A percentile compares a stretch with the other conserved stretches of the same genome.
phyloP scores from a whole-genome alignment of 352 stramenopile genomes.

The Chrysophaeum taylorii region DNA sequence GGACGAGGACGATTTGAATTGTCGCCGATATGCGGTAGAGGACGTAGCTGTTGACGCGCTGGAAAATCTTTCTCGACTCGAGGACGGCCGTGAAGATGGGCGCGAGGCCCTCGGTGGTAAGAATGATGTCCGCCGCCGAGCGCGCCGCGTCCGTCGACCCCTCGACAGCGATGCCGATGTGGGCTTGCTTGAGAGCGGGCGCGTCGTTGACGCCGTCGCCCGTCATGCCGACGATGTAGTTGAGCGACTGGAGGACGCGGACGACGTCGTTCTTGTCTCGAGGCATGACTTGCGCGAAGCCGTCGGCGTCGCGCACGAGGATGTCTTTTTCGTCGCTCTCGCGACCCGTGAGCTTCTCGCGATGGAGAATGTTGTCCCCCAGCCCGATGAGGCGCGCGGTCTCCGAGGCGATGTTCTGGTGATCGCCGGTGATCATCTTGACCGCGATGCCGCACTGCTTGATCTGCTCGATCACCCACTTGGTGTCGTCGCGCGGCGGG shows the following conservation, averaged over 20 bases:
- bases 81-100: slow-evolving; percentile 59
- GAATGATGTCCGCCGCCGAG: slow-evolving; percentile 78
- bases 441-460: slow-evolving; percentile 68
- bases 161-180: slow-evolving; percentile 88
- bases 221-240: slow-evolving; percentile 63
- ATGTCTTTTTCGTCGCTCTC: slow-evolving; percentile 38
- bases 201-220: slow-evolving; percentile 90
- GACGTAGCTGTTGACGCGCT: slow-evolving; percentile 82
- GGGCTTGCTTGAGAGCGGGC: slow-evolving; percentile 76
- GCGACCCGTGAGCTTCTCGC: slow-evolving; percentile 35
- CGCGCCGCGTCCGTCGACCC: slow-evolving; percentile 57
- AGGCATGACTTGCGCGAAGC: slow-evolving; percentile 72
- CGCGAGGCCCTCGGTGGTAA: slow-evolving; percentile 77
- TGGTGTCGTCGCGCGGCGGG: slow-evolving; percentile 82
- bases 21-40: slow-evolving; percentile 72
- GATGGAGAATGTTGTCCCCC: slow-evolving; percentile 40
- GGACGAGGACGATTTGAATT: slow-evolving; percentile 68
- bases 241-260: slow-evolving; percentile 61
- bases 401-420: slow-evolving; percentile 78
- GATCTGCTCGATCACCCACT: slow-evolving; percentile 74
- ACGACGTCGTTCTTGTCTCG: slow-evolving; percentile 66
- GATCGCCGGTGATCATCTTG: slow-evolving; percentile 88
- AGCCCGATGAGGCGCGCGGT: slow-evolving; percentile 78
- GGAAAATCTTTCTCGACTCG: slow-evolving; percentile 78
- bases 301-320: slow-evolving; percentile 74